Percentiles rank a stretch among this genome's conserved stretches.
Evolutionary conservation across 2,329 filamentous ascomycete genomes (phyloP).

Genomic region (Dothideomycetes sp.): DNA sequence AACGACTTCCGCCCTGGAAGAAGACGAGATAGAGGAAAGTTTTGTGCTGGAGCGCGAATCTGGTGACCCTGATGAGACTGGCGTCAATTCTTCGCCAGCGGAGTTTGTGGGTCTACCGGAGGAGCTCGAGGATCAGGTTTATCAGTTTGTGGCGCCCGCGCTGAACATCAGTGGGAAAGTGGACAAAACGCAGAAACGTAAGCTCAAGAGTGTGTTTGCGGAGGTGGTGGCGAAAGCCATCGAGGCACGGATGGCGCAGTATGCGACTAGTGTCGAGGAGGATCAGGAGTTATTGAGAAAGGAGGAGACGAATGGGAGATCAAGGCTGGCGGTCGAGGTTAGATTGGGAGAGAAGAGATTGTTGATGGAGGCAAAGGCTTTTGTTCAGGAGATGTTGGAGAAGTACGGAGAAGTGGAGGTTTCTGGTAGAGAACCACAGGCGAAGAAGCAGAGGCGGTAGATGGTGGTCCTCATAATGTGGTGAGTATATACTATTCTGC

Average conservation of each 20-base stretch:
- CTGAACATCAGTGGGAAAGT: not conserved
- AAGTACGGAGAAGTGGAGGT: conserved; percentile 6
- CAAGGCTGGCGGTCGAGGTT: conserved; percentile 5
- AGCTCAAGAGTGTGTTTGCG: not conserved
- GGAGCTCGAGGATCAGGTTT: conserved; percentile 7
- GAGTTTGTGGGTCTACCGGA: conserved; percentile 5
- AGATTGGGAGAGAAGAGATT: conserved; percentile 5
- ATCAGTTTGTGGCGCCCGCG: conserved; percentile 1
- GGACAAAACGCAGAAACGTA: conserved; percentile 4
- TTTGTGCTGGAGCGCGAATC: conserved; percentile 8
- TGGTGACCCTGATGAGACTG: conserved; percentile 6
- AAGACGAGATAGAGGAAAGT: conserved; percentile 6
- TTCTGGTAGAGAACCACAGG: not conserved
- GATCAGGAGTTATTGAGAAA: conserved; percentile 3
- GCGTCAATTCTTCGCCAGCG: conserved; percentile 1
- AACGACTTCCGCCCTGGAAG: not conserved
- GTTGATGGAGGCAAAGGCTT: conserved; percentile 3
- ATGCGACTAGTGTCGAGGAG: conserved; percentile 6
- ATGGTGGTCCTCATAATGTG: not conserved
- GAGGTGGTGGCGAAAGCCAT: conserved; percentile 2
- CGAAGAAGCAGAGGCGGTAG: conserved; percentile 2
- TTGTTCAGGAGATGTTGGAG: conserved; percentile 1
- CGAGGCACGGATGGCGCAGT: conserved; percentile 7
- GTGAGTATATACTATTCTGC: no score
- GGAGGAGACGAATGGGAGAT: not conserved